A percentile compares a stretch with the other conserved stretches of the same genome.
Conservation (phyloP, 1,284 basidiomycete genomes). For the Sutorius eximius region DNA sequence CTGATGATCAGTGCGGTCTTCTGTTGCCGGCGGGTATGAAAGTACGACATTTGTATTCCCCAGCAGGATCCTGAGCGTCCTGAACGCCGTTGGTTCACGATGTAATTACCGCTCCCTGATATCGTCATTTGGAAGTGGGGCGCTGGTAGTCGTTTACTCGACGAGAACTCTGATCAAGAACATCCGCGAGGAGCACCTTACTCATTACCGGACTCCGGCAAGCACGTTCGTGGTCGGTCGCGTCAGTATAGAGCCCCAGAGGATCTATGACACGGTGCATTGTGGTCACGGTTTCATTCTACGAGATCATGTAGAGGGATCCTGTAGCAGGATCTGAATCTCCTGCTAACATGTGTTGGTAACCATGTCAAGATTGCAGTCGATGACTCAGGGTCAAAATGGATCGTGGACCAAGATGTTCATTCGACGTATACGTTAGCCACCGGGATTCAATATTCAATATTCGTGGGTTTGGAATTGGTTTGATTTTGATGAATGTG, state of each 20-base stretch:
- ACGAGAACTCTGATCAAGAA: background rate
- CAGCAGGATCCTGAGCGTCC: background rate
- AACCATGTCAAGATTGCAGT: slow-evolving; percentile 1
- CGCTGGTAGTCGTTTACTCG: background rate
- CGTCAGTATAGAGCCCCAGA: background rate
- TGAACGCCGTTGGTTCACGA: background rate
- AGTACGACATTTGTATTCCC: background rate
- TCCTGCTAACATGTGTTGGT: background rate
- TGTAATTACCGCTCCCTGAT: background rate
- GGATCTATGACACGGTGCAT: background rate
- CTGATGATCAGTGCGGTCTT: background rate
- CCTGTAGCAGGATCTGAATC: background rate
- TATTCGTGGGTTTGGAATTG: background rate
- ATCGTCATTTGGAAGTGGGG: background rate
- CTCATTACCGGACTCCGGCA: slow-evolving; percentile 6
- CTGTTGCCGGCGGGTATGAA: background rate
- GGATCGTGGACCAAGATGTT: background rate
- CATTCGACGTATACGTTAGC: background rate
- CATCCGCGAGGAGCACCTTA: slow-evolving; percentile 2
- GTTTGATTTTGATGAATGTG: background rate
- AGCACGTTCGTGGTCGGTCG: background rate
- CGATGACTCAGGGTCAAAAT: background rate
- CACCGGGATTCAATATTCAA: background rate
- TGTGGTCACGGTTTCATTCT: background rate
- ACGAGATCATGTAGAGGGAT: background rate